Percentiles rank a stretch among this genome's conserved stretches.
Conservation (phyloP, 2,329 filamentous ascomycete genomes). For the Colletotrichum chrysophilum region DNA sequence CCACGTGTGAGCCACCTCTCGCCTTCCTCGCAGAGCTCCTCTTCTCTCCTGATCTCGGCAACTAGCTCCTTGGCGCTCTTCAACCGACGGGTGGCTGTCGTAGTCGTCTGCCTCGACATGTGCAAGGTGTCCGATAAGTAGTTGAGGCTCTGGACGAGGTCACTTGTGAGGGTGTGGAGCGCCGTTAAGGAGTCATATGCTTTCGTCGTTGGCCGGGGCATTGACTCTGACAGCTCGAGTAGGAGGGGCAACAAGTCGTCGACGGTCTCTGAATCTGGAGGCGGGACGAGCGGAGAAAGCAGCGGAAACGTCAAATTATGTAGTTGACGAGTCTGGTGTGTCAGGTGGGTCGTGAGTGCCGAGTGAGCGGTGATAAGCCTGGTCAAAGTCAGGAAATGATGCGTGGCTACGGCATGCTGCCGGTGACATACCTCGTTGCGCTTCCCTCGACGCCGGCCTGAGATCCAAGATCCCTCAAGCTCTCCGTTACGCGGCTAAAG, state of each 20-base stretch:
- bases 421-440: slow-evolving; percentile 65
- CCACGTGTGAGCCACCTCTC: slow-evolving; percentile 81
- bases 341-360: slow-evolving; percentile 75
- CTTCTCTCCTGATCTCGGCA: slow-evolving; percentile 82
- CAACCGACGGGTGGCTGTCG: slow-evolving; percentile 78
- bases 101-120: slow-evolving; percentile 89
- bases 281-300: slow-evolving; percentile 69
- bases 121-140: slow-evolving; percentile 90
- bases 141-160: slow-evolving; percentile 80
- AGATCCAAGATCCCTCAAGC: slow-evolving; percentile 74
- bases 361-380: slow-evolving; percentile 80
- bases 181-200: slow-evolving; percentile 71
- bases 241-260: slow-evolving; percentile 74
- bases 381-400: not conserved
- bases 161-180: slow-evolving; percentile 73
- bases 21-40: slow-evolving; percentile 82
- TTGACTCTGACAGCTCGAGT: slow-evolving; percentile 65
- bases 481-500: slow-evolving; percentile 70
- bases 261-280: slow-evolving; percentile 68
- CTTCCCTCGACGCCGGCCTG: slow-evolving; percentile 76
- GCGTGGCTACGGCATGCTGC: not conserved
- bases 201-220: slow-evolving; percentile 68
- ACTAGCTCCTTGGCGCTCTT: slow-evolving; percentile 85
- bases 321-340: slow-evolving; percentile 76
- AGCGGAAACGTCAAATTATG: slow-evolving; percentile 76